Evolutionary conservation across 73 alveolate species (phyloP).

Genomic region (Symbiodinium natans): DNA sequence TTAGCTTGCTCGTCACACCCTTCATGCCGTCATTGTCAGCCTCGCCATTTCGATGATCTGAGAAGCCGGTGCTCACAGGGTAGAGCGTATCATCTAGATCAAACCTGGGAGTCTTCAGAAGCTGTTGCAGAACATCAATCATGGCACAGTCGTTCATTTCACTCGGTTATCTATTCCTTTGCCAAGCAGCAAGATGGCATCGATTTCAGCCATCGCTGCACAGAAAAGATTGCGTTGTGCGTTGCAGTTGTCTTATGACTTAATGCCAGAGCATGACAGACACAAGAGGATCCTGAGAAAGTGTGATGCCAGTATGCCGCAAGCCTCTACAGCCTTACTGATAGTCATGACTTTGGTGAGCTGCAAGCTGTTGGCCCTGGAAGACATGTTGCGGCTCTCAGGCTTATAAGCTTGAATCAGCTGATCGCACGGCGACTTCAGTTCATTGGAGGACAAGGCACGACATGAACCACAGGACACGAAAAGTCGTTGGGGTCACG

Average conservation of each 20-base stretch:
- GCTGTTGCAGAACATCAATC: too few species aligned
- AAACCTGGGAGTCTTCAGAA: background rate
- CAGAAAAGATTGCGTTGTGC: too few species aligned
- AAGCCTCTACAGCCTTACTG: background rate
- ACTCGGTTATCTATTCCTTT: too few species aligned
- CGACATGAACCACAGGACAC: too few species aligned
- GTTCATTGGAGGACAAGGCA: too few species aligned
- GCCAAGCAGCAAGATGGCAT: conserved; percentile 38
- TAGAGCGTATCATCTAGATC: conserved; percentile 90
- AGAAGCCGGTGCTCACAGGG: conserved; percentile 81
- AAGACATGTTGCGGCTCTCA: too few species aligned
- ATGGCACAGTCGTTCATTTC: background rate
- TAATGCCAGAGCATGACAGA: background rate
- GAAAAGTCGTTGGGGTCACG: too few species aligned
- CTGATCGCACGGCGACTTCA: too few species aligned
- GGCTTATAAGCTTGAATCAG: too few species aligned
- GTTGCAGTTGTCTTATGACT: too few species aligned
- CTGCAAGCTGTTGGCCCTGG: background rate
- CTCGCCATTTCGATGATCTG: conserved; percentile 92
- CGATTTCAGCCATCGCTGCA: conserved; percentile 92
- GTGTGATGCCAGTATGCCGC: background rate
- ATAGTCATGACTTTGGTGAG: background rate
- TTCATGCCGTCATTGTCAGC: too few species aligned
- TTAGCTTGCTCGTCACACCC: too few species aligned
- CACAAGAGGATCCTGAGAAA: background rate